Evolutionary conservation across 2,329 filamentous ascomycete genomes (phyloP).

Genomic region (Colletotrichum cordylinicola): DNA sequence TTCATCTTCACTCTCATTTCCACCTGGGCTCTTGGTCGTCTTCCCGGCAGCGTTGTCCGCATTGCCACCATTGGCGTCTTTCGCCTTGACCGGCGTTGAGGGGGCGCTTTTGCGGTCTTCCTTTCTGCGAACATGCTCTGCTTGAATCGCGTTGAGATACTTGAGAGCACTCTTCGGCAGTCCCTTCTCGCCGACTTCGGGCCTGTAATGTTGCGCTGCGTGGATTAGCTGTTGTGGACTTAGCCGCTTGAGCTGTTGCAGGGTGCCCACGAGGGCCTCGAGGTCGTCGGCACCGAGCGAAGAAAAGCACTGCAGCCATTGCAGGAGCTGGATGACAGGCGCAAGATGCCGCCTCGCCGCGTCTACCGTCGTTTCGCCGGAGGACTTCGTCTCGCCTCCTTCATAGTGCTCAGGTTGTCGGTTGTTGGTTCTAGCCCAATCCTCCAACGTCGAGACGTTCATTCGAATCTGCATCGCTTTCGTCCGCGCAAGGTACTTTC

Average conservation of each 20-base stretch:
- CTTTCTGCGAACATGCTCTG: constrained; percentile 69
- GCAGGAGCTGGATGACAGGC: constrained; percentile 89
- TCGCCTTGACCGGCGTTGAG: constrained; percentile 47
- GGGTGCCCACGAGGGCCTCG: constrained; percentile 84
- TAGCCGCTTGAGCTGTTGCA: constrained; percentile 86
- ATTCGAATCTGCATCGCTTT: constrained; percentile 99
- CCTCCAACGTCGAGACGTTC: constrained; percentile 94
- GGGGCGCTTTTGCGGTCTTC: constrained; percentile 55
- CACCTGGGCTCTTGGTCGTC: constrained; percentile 41
- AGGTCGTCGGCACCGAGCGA: constrained; percentile 85
- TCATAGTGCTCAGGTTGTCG: constrained; percentile 95
- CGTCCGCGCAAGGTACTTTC: constrained; percentile 91
- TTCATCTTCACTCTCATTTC: constrained; percentile 50
- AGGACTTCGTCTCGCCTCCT: constrained; percentile 83
- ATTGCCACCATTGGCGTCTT: constrained; percentile 47
- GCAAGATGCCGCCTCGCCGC: constrained; percentile 83
- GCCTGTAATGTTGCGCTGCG: constrained; percentile 88
- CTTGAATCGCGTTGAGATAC: constrained; percentile 82
- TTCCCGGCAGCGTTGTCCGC: constrained; percentile 47
- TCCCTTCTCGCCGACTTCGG: constrained; percentile 93
- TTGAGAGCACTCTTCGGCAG: constrained; percentile 88
- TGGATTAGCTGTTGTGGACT: constrained; percentile 90
- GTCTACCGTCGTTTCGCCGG: constrained; percentile 87
- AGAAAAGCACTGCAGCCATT: constrained; percentile 98
- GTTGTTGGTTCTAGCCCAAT: constrained; percentile 95